Evolutionary conservation across 139 green algal genomes (phyloP), one percentile per base, ranked within the genome.

Genomic region (Microglena sp.): DNA sequence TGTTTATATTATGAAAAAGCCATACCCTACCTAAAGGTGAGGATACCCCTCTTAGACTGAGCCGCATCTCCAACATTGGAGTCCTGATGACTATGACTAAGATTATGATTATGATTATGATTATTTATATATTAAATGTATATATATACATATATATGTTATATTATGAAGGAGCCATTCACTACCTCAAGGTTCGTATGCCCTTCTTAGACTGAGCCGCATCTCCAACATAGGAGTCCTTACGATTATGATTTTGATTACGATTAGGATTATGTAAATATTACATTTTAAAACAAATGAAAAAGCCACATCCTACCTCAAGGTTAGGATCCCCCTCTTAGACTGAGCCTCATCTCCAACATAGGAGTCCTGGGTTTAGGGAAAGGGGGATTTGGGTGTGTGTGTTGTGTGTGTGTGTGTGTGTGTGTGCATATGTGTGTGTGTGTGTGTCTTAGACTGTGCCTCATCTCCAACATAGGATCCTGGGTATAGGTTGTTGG

Each of bases 391-490:
- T n/a, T n/a, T n/a, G n/a, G n/a, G n/a, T n/a, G n/a, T n/a, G n/a
- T n/a, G n/a, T n/a, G n/a, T n/a, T n/a, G n/a, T n/a, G n/a, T n/a
- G n/a, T n/a, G n/a, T n/a, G n/a, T n/a, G n/a, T n/a, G n/a, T n/a
- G n/a, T n/a, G n/a, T n/a, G n/a, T n/a, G n/a, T n/a, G n/a, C n/a
- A n/a, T n/a, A n/a, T n/a, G n/a, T n/a, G n/a, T n/a, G n/a, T n/a
- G n/a, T n/a, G n/a, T n/a, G n/a, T n/a, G n/a, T n/a, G n/a, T 72
- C 87, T 99, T 99, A 45, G 85, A 89, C 76, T 98, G 90, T 0
- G 94, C 94, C 84, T 99, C 94, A 55, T 98, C 94, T 24, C 94
- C 94, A 5, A 98, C 92, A 68, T 98, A 99, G 0, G 82, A 86
- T 98, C 93, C 88, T 97, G 71, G 24, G 53, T 27, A 6, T 32